Percentiles rank a stretch among this genome's conserved stretches.
phyloP scores from a whole-genome alignment of 768 basidiomycete species.

The Obba rivulosa region DNA sequence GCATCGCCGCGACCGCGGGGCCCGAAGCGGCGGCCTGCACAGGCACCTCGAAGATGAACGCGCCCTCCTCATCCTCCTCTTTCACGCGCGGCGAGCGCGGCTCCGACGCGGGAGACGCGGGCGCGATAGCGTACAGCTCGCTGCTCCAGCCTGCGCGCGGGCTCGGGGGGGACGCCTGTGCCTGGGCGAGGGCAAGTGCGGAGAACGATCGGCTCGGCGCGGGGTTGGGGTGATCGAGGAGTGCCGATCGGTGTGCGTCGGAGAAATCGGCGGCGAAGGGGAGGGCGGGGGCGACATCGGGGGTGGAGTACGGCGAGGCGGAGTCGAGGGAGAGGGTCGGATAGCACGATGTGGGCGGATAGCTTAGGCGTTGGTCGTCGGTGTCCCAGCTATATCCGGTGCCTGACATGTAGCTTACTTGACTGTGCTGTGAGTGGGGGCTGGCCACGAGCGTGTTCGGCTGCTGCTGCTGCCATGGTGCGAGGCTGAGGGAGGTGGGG shows the following conservation, averaged over 20 bases:
- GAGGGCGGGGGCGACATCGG: constrained; percentile 3
- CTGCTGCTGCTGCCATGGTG: neutral
- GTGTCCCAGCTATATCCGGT: too few relatives aligned
- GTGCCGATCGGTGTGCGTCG: constrained; percentile 4
- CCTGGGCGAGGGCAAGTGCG: neutral
- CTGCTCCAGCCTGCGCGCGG: neutral
- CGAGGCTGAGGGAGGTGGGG: neutral
- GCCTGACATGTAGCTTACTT: too few relatives aligned
- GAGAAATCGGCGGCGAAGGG: constrained; percentile 7
- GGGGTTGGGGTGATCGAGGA: constrained; percentile 2
- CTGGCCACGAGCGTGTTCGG: too few relatives aligned
- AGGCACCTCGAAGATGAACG: constrained; percentile 15
- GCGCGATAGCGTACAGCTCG: constrained; percentile 14
- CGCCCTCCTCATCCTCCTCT: constrained; percentile 12
- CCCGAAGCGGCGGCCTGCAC: constrained; percentile 4
- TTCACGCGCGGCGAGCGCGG: constrained; percentile 8
- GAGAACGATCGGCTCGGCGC: neutral
- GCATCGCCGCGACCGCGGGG: constrained; percentile 6
- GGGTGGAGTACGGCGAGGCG: constrained; percentile 1
- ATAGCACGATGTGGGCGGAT: neutral
- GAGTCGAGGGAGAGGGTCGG: constrained; percentile 4
- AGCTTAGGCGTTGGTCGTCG: too few relatives aligned
- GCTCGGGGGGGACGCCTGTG: neutral
- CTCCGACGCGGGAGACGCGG: neutral
- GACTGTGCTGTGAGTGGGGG: too few relatives aligned